phyloP scores from a whole-genome alignment of 495 filamentous ascomycete species.

The Lepidopterella palustris region DNA sequence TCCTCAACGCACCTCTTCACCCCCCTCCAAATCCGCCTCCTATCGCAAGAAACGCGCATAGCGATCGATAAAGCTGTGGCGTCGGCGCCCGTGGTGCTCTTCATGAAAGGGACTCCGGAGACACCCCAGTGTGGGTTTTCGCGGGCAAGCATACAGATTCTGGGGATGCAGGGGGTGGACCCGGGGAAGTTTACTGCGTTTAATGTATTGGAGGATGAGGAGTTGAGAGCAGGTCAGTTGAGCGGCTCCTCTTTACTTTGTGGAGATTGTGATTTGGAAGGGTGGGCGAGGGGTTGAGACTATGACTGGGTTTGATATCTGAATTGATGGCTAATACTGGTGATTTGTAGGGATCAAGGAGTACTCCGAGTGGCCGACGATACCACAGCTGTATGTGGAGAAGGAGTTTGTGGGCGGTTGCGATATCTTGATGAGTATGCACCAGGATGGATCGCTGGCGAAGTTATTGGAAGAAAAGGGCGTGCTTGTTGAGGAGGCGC shows the following conservation, averaged over 20 bases:
- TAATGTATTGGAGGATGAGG: conserved; percentile 89
- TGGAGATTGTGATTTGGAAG: not conserved
- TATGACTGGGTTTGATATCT: not conserved
- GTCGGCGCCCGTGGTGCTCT: conserved; percentile 86
- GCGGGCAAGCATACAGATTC: conserved; percentile 86
- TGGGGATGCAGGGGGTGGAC: conserved; percentile 90
- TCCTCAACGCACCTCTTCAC: conserved; percentile 30
- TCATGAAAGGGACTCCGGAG: conserved; percentile 98
- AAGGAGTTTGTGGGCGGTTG: conserved; percentile 96
- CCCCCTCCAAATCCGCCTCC: conserved; percentile 47
- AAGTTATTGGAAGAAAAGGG: conserved; percentile 86
- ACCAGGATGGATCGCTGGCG: conserved; percentile 89
- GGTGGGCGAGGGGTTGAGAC: not conserved
- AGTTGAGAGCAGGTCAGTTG: conserved; percentile 70
- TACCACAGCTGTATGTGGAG: conserved; percentile 90
- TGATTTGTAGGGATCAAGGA: conserved; percentile 78
- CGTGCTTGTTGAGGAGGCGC: conserved; percentile 47
- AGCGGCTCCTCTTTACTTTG: not conserved
- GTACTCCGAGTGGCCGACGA: conserved; percentile 97
- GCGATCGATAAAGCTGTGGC: conserved; percentile 84
- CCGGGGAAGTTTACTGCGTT: conserved; percentile 95
- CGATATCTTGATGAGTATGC: conserved; percentile 95
- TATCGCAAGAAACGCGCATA: conserved; percentile 67
- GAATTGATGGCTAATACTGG: conserved; percentile 16
- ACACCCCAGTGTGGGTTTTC: conserved; percentile 98